Evolutionary conservation across 2,329 filamentous ascomycete species (phyloP).

Genomic region (Aspergillus transmontanensis): DNA sequence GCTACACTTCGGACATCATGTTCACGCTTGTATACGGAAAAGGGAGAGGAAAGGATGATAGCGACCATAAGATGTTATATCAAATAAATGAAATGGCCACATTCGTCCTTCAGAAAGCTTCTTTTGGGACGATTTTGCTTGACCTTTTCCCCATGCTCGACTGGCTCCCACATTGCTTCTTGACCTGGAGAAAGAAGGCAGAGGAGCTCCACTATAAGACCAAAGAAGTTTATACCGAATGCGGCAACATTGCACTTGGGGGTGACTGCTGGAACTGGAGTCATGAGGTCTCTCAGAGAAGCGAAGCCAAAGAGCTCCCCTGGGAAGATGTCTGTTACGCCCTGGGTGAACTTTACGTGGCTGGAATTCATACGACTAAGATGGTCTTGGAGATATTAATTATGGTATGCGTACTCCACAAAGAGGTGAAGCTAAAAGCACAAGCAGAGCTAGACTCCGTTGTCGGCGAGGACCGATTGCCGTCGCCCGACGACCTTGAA

Average conservation of each 20-base stretch:
- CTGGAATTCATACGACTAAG: conserved; percentile 53
- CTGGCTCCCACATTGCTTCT: conserved; percentile 1
- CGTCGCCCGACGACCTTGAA: conserved; percentile 33
- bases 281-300: conserved; percentile 20
- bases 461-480: conserved; percentile 32
- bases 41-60: conserved; percentile 45
- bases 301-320: conserved; percentile 45
- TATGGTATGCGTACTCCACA: conserved; percentile 49
- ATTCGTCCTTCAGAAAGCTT: conserved; percentile 14
- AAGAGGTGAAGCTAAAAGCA: conserved; percentile 41
- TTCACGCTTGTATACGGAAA: conserved; percentile 56
- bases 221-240: conserved; percentile 12
- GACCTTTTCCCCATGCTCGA: conserved; percentile 17
- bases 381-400: conserved; percentile 51
- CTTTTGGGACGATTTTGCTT: conserved; percentile 9
- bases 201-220: conserved; percentile 20
- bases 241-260: conserved; percentile 8
- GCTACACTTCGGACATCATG: conserved; percentile 53
- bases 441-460: conserved; percentile 39
- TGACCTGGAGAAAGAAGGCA: conserved; percentile 15
- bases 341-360: conserved; percentile 49
- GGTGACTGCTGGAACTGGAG: conserved; percentile 26
- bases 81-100: conserved; percentile 50
- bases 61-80: conserved; percentile 46
- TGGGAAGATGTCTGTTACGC: conserved; percentile 49